Base-by-base conservation (phyloP, 805 yeast genomes). In the Yarrowia keelungensis region DNA sequence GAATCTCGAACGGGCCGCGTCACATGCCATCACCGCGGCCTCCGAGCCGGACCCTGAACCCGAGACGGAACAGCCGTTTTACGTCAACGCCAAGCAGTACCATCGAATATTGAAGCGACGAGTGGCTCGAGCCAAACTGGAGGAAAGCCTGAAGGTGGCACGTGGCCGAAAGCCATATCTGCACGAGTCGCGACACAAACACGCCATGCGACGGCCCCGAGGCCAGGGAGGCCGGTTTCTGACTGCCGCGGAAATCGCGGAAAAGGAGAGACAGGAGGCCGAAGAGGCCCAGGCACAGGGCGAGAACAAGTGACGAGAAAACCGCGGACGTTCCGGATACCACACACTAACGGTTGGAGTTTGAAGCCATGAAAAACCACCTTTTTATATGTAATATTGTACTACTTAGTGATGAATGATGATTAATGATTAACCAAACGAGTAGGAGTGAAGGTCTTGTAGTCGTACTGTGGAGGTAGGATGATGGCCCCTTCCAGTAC, bases 171-270 rank as follows among this genome's bases (percentile, higher is more conserved):
- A 89, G 76, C 98, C 98, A 12, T 94, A 96, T 78, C 79, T 95
- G 62, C 99, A 95, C 76, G 99, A 95, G 79, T 91, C 97, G 19
- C 85, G 99, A 74, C 99, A 95, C 78, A 94, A 95, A 77, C 99
- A 95, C 78, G 99, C 99, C 2, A 95, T 95, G 99, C 85, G 98
- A 76, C 86, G 99, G 77, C 98, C 99, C 15, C 86, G 99, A 74
- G 99, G 99, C 36, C 98, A 95, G 80, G 99, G 99, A 41, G 99
- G 99, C 8, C 83, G 99, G 70, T 95, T 95, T 73, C 80, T 95
- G 70, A 95, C 99, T 0, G 97, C 98, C 14, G 97, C 97, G 11
- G 91, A 86, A 71, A 89, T 85, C 54, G 88, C 86, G 12, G 89
- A 84, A 71, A 79, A 84, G 69, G 89, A 87, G 64, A 76, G 82